Evolutionary conservation across 2,329 filamentous ascomycete species (phyloP), one percentile per base, ranked within the genome.

Genomic region (Hymenoscyphus scutula): DNA sequence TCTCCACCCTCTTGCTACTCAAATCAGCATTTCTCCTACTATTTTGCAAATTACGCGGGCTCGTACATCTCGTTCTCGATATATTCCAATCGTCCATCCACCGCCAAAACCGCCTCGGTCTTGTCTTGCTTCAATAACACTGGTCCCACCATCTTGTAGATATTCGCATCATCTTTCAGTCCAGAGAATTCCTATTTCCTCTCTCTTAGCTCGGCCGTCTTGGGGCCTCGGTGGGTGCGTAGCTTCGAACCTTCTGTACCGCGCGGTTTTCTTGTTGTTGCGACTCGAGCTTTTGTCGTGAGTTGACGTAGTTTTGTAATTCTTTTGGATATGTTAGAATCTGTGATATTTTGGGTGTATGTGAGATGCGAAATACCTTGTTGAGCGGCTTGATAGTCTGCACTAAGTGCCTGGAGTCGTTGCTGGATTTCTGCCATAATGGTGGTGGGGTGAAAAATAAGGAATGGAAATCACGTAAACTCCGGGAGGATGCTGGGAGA

Each of bases 61-160:
- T 75, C 88, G 76, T 75, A 97, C 92, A 98, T 95, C 75, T 99
- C 94, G 73, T 94, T 91, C 68, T 88, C 84, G 68, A 99, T 99
- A 73, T 94, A 98, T 68, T 97, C 92, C 58, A 99, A 77, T 27
- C 95, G 87, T 23, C 91, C 91, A 70, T 96, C 92, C 19, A 99
- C 95, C 0, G 92, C 93, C 81, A 91, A 89, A 68, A 92, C 87
- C 0, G 95, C 95, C 75, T 99, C 95, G 1, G 86, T 80, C 76
- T 91, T 93, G 62, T 98, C 95, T 77, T 99, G 95, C 82, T 98
- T 97, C 72, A 99, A 77, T 41, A 99, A 80, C 6, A 98, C 91
- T 0, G 95, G 95, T 0, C 95, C 95, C 55, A 97, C 87, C 51
- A 97, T 86, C 78, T 98, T 99, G 85, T 96, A 99, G 76, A 99